phyloP scores from a whole-genome alignment of 257 asterid species.

The Avicennia marina region DNA sequence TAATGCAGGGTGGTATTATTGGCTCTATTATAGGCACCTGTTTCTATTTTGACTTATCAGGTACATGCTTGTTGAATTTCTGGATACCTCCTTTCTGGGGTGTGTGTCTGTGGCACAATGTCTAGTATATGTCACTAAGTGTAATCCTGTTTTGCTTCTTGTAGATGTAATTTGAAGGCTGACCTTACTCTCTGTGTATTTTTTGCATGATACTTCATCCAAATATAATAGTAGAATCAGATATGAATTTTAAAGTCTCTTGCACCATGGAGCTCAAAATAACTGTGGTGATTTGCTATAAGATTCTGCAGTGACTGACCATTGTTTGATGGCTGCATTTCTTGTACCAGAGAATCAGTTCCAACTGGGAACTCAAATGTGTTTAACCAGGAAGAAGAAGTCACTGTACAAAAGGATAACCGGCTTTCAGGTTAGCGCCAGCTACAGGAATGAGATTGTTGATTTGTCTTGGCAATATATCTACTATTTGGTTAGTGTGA shows the following conservation, averaged over 20 bases:
- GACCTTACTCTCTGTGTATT: neutral
- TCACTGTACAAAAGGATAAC: constrained; percentile 79
- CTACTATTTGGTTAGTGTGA: too few relatives aligned
- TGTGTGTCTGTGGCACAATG: neutral
- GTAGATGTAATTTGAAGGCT: neutral
- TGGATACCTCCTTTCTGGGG: neutral
- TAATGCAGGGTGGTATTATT: constrained; percentile 66
- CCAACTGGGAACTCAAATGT: constrained; percentile 56
- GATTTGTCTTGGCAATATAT: neutral
- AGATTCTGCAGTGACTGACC: constrained; percentile 44
- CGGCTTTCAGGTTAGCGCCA: constrained; percentile 69
- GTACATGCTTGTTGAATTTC: constrained; percentile 27
- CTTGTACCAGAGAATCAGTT: constrained; percentile 52
- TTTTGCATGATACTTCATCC: too few relatives aligned
- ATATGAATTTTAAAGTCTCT: neutral
- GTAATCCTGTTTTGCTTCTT: too few relatives aligned
- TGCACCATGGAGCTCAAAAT: constrained; percentile 42
- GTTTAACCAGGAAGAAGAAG: constrained; percentile 70
- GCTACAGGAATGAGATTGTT: constrained; percentile 9
- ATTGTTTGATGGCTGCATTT: constrained; percentile 15
- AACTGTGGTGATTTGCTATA: neutral
- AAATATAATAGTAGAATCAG: too few relatives aligned
- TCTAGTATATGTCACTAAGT: neutral
- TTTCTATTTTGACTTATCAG: constrained; percentile 56
- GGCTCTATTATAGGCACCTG: constrained; percentile 78